Percentiles rank a stretch among this genome's conserved stretches.
Evolutionary conservation across 2,329 filamentous ascomycete genomes (phyloP).

Genomic region (Cladosporium colombiae): DNA sequence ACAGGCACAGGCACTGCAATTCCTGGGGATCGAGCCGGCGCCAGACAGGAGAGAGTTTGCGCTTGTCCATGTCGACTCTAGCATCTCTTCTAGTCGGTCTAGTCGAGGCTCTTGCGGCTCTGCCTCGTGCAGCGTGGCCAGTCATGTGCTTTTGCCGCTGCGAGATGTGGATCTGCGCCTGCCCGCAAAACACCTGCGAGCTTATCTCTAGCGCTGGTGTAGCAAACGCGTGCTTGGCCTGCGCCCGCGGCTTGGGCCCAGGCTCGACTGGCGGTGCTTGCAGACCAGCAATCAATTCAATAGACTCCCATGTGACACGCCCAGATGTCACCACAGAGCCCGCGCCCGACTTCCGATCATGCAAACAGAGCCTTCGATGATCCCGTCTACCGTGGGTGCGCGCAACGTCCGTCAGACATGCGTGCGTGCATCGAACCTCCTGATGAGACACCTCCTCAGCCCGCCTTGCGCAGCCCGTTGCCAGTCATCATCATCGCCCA

Average conservation of each 20-base stretch:
- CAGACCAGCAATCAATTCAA: neutral
- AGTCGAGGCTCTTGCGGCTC: neutral
- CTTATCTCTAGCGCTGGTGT: conserved; percentile 5
- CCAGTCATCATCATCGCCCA: neutral
- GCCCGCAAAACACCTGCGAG: neutral
- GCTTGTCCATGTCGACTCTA: neutral
- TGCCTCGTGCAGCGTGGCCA: neutral
- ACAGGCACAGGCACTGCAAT: neutral
- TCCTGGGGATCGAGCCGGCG: conserved; percentile 5
- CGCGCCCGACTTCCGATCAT: neutral
- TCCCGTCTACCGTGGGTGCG: neutral
- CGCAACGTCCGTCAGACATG: neutral
- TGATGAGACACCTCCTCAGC: neutral
- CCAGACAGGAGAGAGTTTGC: conserved; percentile 3
- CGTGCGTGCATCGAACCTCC: neutral
- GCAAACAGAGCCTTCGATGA: neutral
- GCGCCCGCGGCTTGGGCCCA: neutral
- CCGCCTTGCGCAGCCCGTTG: neutral
- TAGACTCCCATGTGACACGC: neutral
- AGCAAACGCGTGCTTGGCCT: neutral
- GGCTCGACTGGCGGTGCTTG: neutral
- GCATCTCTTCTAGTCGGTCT: neutral
- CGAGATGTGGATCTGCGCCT: neutral
- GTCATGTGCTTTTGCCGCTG: neutral
- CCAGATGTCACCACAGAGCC: neutral